Base-by-base conservation (phyloP, 108 stramenopile genomes). In the Conticribra weissflogii region DNA sequence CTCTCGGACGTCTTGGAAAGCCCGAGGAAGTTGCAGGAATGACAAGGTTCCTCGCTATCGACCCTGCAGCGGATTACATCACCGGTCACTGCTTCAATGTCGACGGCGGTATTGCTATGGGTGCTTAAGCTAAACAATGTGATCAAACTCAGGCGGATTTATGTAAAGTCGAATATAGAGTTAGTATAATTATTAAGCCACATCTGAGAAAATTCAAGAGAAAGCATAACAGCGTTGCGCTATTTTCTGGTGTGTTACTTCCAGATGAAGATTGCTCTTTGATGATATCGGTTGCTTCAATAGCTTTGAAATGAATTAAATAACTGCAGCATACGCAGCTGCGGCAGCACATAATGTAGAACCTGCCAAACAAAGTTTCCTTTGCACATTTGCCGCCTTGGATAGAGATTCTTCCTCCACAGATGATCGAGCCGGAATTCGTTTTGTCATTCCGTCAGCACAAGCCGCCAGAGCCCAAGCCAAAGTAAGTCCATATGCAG, bases 31-130 rank as follows among this genome's bases (percentile, higher is more conserved):
- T 97, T 62, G 88, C 93, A 18, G 91, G 91, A 53, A 90, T 92
- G 91, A 76, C 81, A 24, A 78, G 88, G 53, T 95, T 94, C 86
- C 82, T 97, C 58, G 91, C 96, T 29, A 68, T 98, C 52, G 96
- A 97, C 68, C 92, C 93, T 45, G 91, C 96, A 36, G 86, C 82
- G 18, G 89, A 84, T 31, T 95, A 95, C 89, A 94, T 94, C 63
- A 94, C 93, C 51, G 93, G 96, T 53, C 97, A 98, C 66, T 84
- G 78, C 59, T 96, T 97, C 81, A 96, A 96, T 77, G 95, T 98
- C 17, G 98, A 98, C 76, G 98, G 98, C 46, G 98, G 98, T 18
- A 94, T 98, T 68, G 95, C 97, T 19, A 97, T 97, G 68, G 98
- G 98, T 47, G 74, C 74, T 34, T 93, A 87, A 86, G 21, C 17